Evolutionary conservation across 2,329 filamentous ascomycete genomes (phyloP).

Genomic region (Ophiostoma piceae): DNA sequence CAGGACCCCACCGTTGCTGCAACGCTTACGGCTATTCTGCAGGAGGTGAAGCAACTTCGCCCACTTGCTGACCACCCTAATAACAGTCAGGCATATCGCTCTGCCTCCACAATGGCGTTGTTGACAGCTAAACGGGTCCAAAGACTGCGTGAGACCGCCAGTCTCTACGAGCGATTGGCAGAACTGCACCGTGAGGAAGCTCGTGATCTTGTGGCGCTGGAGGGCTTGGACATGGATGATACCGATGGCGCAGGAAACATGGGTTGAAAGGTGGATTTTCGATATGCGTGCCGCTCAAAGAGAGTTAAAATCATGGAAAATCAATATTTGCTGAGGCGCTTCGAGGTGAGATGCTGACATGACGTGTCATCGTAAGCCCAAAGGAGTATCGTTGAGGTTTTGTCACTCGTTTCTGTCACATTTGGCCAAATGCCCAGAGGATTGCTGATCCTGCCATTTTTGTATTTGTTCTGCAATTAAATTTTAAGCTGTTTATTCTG

Average conservation of each 20-base stretch:
- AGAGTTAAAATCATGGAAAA: not conserved
- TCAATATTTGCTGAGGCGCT: not conserved
- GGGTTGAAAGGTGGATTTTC: not conserved
- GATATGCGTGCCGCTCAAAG: not conserved
- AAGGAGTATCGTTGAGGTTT: not conserved
- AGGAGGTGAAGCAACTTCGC: slow-evolving; percentile 1
- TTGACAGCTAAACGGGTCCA: not conserved
- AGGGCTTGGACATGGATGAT: not conserved
- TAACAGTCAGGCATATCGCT: not conserved
- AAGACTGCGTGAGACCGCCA: slow-evolving; percentile 11
- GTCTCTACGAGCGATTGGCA: slow-evolving; percentile 8
- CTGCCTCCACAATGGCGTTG: not conserved
- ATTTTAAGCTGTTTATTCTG: not conserved
- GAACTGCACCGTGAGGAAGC: slow-evolving; percentile 1
- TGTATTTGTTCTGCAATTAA: not conserved
- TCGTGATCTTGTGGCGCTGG: not conserved
- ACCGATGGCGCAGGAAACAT: not conserved
- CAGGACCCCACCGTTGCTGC: not conserved
- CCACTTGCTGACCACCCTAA: slow-evolving; percentile 1
- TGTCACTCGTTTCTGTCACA: not conserved
- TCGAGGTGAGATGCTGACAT: slow-evolving; percentile 5
- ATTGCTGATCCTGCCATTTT: not conserved
- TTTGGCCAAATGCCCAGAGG: not conserved
- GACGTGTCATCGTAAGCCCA: not conserved
- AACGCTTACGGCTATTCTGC: slow-evolving; percentile 5